phyloP scores from a whole-genome alignment of 2,329 filamentous ascomycete genomes.

The Rhinocladiella mackenziei region DNA sequence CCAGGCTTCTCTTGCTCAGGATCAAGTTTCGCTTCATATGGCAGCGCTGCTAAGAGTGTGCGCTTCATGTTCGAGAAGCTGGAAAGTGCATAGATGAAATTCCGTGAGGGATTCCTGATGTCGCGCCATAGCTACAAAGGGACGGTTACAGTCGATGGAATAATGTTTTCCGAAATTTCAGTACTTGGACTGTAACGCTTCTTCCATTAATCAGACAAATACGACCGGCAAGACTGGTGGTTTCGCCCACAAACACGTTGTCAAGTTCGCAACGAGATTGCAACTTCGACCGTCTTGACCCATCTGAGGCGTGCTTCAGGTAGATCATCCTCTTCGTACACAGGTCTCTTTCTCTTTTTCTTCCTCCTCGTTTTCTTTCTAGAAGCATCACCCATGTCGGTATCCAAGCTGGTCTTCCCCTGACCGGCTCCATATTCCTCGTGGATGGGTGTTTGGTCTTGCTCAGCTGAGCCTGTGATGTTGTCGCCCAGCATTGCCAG shows the following conservation, averaged over 20 bases:
- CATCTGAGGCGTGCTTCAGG: slow-evolving; percentile 45
- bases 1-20: no score
- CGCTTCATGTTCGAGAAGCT: no score
- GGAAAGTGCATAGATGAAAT: no score
- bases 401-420: slow-evolving; percentile 4
- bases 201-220: no score
- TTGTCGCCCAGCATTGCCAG: slow-evolving; percentile 22
- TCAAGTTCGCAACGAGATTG: slow-evolving; percentile 38
- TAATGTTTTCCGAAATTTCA: no score
- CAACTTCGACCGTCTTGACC: slow-evolving; percentile 47
- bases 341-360: slow-evolving; percentile 29
- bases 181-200: no score
- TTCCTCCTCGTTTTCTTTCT: slow-evolving; percentile 30
- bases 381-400: slow-evolving; percentile 17
- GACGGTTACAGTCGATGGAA: no score
- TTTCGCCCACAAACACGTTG: no score
- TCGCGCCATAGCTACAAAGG: no score
- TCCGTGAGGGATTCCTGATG: no score
- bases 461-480: slow-evolving; percentile 10
- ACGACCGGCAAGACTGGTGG: not conserved
- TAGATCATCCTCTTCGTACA: slow-evolving; percentile 35
- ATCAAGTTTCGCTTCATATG: no score
- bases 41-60: no score
- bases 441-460: not conserved
- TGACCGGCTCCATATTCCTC: not conserved